Conservation (phyloP, 441 rosid species). For the Flueggea neowawraea region DNA sequence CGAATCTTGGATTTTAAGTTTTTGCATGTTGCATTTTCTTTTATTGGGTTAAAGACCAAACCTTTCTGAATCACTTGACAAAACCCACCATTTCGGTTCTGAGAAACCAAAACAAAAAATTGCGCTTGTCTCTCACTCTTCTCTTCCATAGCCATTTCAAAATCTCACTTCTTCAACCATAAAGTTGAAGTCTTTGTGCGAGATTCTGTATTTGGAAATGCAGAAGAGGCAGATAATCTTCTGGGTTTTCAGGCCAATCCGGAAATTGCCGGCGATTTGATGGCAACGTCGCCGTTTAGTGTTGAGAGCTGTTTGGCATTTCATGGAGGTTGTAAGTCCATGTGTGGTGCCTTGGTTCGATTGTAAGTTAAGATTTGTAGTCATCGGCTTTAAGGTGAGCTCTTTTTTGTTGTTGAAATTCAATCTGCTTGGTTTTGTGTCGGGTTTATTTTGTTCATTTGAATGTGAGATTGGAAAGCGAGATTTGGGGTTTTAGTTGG, state of each 20-base stretch:
- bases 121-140: neutral
- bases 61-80: neutral
- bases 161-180: neutral
- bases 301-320: slow-evolving; percentile 22
- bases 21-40: neutral
- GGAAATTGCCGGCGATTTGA: slow-evolving; percentile 47
- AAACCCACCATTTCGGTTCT: neutral
- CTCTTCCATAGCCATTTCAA: neutral
- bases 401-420: slow-evolving; percentile 8
- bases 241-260: slow-evolving; percentile 34
- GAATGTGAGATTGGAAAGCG: neutral
- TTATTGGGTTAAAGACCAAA: neutral
- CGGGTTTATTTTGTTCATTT: neutral
- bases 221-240: slow-evolving; percentile 29
- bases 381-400: slow-evolving; percentile 53
- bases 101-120: neutral
- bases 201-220: slow-evolving; percentile 31
- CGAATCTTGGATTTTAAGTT: neutral
- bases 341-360: slow-evolving; percentile 28
- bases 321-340: slow-evolving; percentile 72
- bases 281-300: slow-evolving; percentile 51
- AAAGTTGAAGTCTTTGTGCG: neutral
- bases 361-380: slow-evolving; percentile 48
- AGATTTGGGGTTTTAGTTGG: slow-evolving; percentile 21
- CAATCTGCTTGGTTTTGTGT: neutral